Percentiles rank a stretch among this genome's conserved stretches.
Conservation (phyloP, 345 rosid species). For the Populus davidiana region DNA sequence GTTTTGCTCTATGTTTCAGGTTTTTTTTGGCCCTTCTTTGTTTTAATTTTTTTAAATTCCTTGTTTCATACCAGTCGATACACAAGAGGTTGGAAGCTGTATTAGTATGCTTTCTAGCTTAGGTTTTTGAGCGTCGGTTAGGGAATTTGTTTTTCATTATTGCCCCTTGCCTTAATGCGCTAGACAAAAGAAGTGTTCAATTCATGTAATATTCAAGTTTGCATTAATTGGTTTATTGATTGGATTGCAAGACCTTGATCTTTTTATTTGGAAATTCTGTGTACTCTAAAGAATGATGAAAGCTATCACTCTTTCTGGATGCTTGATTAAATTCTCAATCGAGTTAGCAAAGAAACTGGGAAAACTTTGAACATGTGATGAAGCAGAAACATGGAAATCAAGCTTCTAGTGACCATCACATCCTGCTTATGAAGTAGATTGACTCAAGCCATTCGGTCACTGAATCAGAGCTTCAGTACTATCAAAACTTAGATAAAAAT, state of each 20-base stretch:
- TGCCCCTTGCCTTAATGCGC: slow-evolving; percentile 9
- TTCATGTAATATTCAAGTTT: slow-evolving; percentile 8
- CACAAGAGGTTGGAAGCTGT: slow-evolving; percentile 4
- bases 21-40: background rate
- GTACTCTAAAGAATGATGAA: background rate
- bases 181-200: background rate
- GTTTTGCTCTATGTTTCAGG: background rate
- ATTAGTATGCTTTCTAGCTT: background rate
- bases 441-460: background rate
- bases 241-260: background rate
- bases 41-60: background rate
- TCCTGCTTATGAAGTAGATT: background rate
- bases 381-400: background rate
- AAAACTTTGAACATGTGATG: background rate
- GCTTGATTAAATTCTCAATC: background rate
- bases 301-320: background rate
- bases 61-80: background rate
- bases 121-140: slow-evolving; percentile 7
- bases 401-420: background rate
- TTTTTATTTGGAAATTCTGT: background rate
- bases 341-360: background rate
- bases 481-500: background rate
- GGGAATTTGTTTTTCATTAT: slow-evolving; percentile 8
- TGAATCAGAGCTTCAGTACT: background rate
- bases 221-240: background rate